Percentiles rank a stretch among this genome's conserved stretches.
phyloP scores from a whole-genome alignment of 352 stramenopile genomes.

The Phytophthora ohioensis region DNA sequence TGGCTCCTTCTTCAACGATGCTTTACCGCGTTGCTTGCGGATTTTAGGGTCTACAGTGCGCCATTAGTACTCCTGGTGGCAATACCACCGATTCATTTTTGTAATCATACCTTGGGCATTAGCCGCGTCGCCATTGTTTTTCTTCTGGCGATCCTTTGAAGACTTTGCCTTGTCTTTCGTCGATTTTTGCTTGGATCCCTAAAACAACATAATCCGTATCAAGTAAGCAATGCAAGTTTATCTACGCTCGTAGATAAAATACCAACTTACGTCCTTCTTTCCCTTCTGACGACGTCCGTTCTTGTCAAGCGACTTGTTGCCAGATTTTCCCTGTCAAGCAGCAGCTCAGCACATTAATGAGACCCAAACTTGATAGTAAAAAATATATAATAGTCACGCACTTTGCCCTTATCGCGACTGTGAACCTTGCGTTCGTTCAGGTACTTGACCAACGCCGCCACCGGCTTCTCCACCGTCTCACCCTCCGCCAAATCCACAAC shows the following conservation, averaged over 20 bases:
- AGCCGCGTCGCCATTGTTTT: slow-evolving; percentile 27
- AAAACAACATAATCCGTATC: not conserved
- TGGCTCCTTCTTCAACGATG: slow-evolving; percentile 46
- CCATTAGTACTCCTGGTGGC: slow-evolving; percentile 1
- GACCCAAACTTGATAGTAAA: not conserved
- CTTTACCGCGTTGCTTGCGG: slow-evolving; percentile 52
- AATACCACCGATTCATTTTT: not conserved
- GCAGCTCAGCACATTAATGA: not conserved
- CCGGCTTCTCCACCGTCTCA: slow-evolving; percentile 67
- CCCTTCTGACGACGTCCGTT: slow-evolving; percentile 45
- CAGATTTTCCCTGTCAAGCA: slow-evolving; percentile 45
- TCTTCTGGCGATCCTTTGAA: slow-evolving; percentile 48
- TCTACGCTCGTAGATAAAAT: not conserved
- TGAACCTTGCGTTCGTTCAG: slow-evolving; percentile 79
- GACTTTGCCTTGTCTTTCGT: slow-evolving; percentile 53
- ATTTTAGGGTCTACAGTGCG: slow-evolving; percentile 40
- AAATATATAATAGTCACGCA: slow-evolving; percentile 26
- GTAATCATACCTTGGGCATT: slow-evolving; percentile 28
- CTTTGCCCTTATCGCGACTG: slow-evolving; percentile 74
- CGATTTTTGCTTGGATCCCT: slow-evolving; percentile 43
- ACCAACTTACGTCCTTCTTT: slow-evolving; percentile 56
- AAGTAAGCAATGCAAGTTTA: too few relatives aligned
- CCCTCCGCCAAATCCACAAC: slow-evolving; percentile 62
- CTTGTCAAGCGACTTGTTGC: slow-evolving; percentile 50
- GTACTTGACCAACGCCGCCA: slow-evolving; percentile 84